phyloP scores from a whole-genome alignment of 768 basidiomycete species.

The Floccularia luteovirens region DNA sequence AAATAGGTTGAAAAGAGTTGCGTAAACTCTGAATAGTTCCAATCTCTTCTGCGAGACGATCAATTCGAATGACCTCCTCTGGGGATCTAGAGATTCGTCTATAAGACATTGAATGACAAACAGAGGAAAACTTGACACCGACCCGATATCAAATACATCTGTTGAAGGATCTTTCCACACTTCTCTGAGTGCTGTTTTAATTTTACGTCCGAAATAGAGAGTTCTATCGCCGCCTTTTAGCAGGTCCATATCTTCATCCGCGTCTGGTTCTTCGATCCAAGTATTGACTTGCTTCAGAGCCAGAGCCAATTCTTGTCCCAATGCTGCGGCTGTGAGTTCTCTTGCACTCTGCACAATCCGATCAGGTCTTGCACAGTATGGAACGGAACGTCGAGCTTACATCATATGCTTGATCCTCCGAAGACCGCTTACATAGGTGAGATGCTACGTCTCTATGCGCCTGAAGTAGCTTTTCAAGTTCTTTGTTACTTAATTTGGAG shows the following conservation, averaged over 20 bases:
- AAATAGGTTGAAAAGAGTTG: slow-evolving; percentile 77
- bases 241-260: slow-evolving; percentile 36
- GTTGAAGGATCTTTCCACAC: slow-evolving; percentile 65
- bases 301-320: slow-evolving; percentile 78
- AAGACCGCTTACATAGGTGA: slow-evolving; percentile 64
- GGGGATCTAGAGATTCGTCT: slow-evolving; percentile 39
- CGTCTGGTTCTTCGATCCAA: slow-evolving; percentile 37
- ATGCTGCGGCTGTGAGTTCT: slow-evolving; percentile 71
- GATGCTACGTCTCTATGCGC: slow-evolving; percentile 59
- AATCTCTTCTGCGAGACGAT: slow-evolving; percentile 67
- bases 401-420: slow-evolving; percentile 76
- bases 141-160: slow-evolving; percentile 85
- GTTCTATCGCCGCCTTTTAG: slow-evolving; percentile 33
- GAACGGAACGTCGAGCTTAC: slow-evolving; percentile 29
- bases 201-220: slow-evolving; percentile 40
- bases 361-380: slow-evolving; percentile 3
- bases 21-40: slow-evolving; percentile 70
- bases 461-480: slow-evolving; percentile 49
- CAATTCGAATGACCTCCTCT: slow-evolving; percentile 63
- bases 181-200: slow-evolving; percentile 58
- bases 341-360: slow-evolving; percentile 59
- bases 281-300: slow-evolving; percentile 53
- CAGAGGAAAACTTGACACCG: slow-evolving; percentile 14
- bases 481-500: slow-evolving; percentile 36
- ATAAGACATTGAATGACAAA: background rate